Evolutionary conservation across 805 yeast genomes (phyloP), one percentile per base, ranked within the genome.

Genomic region (Phaffomyces thermotolerans): DNA sequence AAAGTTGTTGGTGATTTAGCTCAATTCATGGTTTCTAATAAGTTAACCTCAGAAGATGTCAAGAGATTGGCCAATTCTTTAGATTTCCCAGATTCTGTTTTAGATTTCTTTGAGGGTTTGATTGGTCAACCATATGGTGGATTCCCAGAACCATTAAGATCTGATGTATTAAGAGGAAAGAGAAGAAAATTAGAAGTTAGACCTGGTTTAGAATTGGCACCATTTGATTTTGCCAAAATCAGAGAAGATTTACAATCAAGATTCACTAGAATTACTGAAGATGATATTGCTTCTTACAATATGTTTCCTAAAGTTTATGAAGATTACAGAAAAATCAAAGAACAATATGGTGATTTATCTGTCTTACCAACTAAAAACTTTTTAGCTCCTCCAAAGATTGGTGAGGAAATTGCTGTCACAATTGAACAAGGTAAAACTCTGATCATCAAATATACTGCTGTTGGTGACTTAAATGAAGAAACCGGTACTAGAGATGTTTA

Each of bases 51-150:
- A 40, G 86, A 84, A 57, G 99, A 93, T 60, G 95, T 93, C 50
- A 74, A 72, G 63, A 81, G 83, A 63, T 78, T 93, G 55, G 99
- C 99, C 4, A 70, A 79, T 43, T 86, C 88, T 45, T 77, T 93
- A 57, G 99, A 93, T 69, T 91, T 93, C 96, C 99, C 99, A 51
- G 97, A 85, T 62, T 91, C 98, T 18, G 96, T 93, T 15, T 76
- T 93, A 64, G 99, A 93, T 68, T 93, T 93, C 79, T 89, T 93
- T 77, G 96, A 93, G 73, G 99, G 99, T 58, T 77, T 93, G 65
- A 93, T 93, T 86, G 99, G 99, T 64, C 93, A 93, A 54, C 99
- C 99, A 60, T 88, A 87, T 64, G 99, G 99, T 54, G 99, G 99
- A 8, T 93, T 93, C 95, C 99, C 99, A 47, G 99, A 93, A 71